Base-by-base conservation (phyloP, 164 flowering plant genomes). In the Vitis rupestris region DNA sequence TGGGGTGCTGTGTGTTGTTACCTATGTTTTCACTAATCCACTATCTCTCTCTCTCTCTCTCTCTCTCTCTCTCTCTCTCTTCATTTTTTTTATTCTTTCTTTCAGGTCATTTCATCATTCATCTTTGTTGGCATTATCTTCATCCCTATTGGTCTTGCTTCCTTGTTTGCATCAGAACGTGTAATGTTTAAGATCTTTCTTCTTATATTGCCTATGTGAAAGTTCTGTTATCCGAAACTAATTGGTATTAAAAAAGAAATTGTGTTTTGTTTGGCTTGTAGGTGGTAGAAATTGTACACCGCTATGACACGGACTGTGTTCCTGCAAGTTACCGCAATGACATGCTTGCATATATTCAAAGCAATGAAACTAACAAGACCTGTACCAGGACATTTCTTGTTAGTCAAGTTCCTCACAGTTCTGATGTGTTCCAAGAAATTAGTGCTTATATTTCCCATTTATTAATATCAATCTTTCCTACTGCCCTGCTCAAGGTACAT, bases 281-380 rank as follows among this genome's bases (percentile, higher is more conserved):
- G 98, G 98, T 93, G 65, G 98, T 90, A 53, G 93, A 94, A 79
- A 78, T 94, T 71, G 88, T 85, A 62, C 77, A 87, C 15, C 91
- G 83, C 1, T 94, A 91, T 78, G 98, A 94, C 56, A 52, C 72
- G 27, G 84, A 63, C 10, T 94, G 98, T 70, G 56, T 91, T 66
- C 98, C 90, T 70, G 6, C 37, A 37, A 60, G 37, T 30, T 73
- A 72, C 63, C 53, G 59, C 47, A 14, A 57, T 6, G 47, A 85
- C 55, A 75, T 54, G 62, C 75, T 88, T 66, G 81, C 57, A 50
- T 89, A 70, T 65, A 89, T 93, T 72, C 86, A 84, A 71, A 80
- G 75, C 70, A 17, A 50, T 15, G 19, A 8, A 61, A 82, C 88
- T 16, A 77, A 86, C 76, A 94, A 94, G 81, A 87, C 88, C 50